Conservation (phyloP, 2,329 filamentous ascomycete genomes). For the Talaromyces verruculosus region DNA sequence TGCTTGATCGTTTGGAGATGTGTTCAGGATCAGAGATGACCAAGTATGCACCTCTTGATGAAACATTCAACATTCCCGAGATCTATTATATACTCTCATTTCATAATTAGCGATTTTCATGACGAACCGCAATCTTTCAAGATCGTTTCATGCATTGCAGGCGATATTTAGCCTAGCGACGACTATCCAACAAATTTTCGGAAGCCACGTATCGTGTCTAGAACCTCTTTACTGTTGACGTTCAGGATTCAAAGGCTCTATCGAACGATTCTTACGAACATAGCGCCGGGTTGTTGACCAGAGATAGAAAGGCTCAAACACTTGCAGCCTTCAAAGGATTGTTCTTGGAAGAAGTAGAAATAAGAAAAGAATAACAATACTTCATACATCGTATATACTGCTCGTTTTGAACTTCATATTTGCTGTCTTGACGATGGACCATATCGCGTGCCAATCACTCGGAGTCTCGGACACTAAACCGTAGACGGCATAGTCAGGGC, state of each 20-base stretch:
- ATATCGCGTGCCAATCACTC: background rate
- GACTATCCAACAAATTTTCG: no score
- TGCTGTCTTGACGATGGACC: background rate
- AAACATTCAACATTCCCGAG: no score
- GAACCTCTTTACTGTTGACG: background rate
- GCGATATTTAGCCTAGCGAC: background rate
- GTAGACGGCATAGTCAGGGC: constrained; percentile 5
- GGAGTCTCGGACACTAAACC: background rate
- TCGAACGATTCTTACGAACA: background rate
- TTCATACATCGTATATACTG: background rate
- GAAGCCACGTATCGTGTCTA: background rate
- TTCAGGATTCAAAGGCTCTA: no score
- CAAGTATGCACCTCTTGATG: no score
- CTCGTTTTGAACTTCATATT: background rate
- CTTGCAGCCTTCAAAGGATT: background rate
- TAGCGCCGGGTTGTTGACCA: background rate
- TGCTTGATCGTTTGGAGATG: no score
- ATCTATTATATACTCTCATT: background rate
- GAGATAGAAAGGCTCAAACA: background rate
- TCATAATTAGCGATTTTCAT: background rate
- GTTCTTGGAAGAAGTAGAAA: background rate
- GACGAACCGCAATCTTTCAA: background rate
- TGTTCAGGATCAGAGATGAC: no score
- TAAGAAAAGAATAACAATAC: background rate
- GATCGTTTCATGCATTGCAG: background rate